Percentiles rank a stretch among this genome's conserved stretches.
Evolutionary conservation across 352 stramenopile genomes (phyloP).

Genomic region (Phytophthora aleatoria): DNA sequence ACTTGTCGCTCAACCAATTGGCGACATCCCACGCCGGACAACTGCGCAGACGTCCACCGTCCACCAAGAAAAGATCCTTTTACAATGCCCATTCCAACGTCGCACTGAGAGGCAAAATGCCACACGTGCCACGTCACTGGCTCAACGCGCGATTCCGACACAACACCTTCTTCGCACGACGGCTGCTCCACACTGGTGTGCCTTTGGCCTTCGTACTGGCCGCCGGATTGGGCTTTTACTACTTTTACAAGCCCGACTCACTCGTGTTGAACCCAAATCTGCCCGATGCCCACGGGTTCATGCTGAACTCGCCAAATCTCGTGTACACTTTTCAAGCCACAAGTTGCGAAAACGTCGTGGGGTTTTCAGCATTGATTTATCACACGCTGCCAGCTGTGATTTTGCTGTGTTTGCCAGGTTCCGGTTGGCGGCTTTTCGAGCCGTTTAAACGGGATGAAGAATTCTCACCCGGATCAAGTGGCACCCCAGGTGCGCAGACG

Average conservation of each 20-base stretch:
- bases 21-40: slow-evolving; percentile 17
- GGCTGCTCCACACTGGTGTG: slow-evolving; percentile 53
- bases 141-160: slow-evolving; percentile 62
- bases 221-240: slow-evolving; percentile 67
- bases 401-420: slow-evolving; percentile 62
- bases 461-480: not conserved
- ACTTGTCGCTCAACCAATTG: slow-evolving; percentile 32
- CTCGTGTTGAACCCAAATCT: slow-evolving; percentile 47
- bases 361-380: slow-evolving; percentile 77
- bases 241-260: slow-evolving; percentile 56
- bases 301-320: slow-evolving; percentile 39
- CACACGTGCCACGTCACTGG: slow-evolving; percentile 57
- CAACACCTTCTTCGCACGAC: slow-evolving; percentile 83
- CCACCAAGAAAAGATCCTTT: slow-evolving; percentile 62
- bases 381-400: slow-evolving; percentile 63
- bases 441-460: slow-evolving; percentile 67
- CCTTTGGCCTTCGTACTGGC: slow-evolving; percentile 48
- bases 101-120: slow-evolving; percentile 51
- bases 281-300: slow-evolving; percentile 52
- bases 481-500: slow-evolving; percentile 10
- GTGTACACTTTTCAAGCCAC: slow-evolving; percentile 76
- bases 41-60: slow-evolving; percentile 27
- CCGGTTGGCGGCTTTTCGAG: slow-evolving; percentile 66
- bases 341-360: slow-evolving; percentile 80
- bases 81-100: slow-evolving; percentile 32